Conservation (phyloP, 2,329 filamentous ascomycete species). For the Aspergillus cejpii region DNA sequence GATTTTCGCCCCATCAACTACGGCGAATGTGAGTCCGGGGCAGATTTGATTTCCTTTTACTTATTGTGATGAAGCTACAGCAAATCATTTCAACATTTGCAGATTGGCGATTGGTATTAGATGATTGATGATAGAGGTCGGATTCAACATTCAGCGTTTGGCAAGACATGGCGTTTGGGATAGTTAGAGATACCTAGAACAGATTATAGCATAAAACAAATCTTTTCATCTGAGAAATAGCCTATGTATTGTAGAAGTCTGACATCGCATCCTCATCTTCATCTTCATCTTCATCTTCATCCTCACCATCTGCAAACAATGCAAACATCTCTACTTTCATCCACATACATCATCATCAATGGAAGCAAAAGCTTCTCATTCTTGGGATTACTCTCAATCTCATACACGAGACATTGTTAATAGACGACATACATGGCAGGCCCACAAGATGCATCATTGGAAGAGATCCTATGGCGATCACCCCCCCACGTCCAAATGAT, state of each 20-base stretch:
- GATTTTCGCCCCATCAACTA: slow-evolving; percentile 34
- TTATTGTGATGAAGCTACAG: slow-evolving; percentile 6
- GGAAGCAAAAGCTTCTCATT: too few relatives aligned
- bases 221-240: neutral
- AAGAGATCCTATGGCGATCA: slow-evolving; percentile 43
- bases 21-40: slow-evolving; percentile 9
- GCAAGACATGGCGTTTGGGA: slow-evolving; percentile 4
- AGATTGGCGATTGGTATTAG: slow-evolving; percentile 9
- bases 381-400: too few relatives aligned
- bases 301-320: slow-evolving; percentile 27
- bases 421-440: slow-evolving; percentile 30
- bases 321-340: slow-evolving; percentile 21
- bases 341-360: neutral
- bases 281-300: too few relatives aligned
- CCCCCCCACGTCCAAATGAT: slow-evolving; percentile 43
- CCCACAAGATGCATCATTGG: slow-evolving; percentile 34
- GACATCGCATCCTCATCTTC: too few relatives aligned
- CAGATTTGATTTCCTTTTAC: neutral
- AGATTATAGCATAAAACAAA: neutral
- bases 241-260: too few relatives aligned
- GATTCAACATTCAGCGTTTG: slow-evolving; percentile 30
- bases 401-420: too few relatives aligned
- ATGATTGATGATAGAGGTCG: slow-evolving; percentile 11
- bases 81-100: slow-evolving; percentile 27
- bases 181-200: neutral